phyloP scores from a whole-genome alignment of 352 stramenopile species.

The Pythium pyrilobum region DNA sequence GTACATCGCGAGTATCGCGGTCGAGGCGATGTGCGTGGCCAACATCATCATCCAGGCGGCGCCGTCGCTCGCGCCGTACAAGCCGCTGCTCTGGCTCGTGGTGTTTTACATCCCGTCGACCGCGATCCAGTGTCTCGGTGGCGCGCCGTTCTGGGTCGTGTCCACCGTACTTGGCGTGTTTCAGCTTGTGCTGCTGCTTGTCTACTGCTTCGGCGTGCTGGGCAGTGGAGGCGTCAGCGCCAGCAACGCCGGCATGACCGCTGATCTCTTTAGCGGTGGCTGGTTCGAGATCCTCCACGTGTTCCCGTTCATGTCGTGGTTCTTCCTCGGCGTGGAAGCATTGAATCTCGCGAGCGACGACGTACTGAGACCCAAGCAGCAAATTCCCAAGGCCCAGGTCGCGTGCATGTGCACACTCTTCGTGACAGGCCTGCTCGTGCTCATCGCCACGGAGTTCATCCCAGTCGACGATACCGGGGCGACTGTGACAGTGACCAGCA shows the following conservation, averaged over 20 bases:
- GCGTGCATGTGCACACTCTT: neutral
- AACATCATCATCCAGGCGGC: neutral
- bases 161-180: neutral
- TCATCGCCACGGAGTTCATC: slow-evolving; percentile 1
- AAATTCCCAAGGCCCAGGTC: slow-evolving; percentile 9
- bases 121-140: slow-evolving; percentile 5
- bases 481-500: neutral
- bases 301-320: slow-evolving; percentile 15
- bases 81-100: slow-evolving; percentile 6
- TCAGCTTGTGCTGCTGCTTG: neutral
- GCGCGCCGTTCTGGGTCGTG: slow-evolving; percentile 3
- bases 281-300: neutral
- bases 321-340: slow-evolving; percentile 18
- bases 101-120: slow-evolving; percentile 13
- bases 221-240: neutral
- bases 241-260: neutral
- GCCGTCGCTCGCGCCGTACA: slow-evolving; percentile 5
- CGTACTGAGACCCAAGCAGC: neutral
- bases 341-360: slow-evolving; percentile 12
- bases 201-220: slow-evolving; percentile 14
- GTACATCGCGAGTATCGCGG: slow-evolving; percentile 9
- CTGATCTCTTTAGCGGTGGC: slow-evolving; percentile 3
- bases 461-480: neutral
- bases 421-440: slow-evolving; percentile 1
- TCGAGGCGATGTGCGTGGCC: slow-evolving; percentile 1